phyloP scores from a whole-genome alignment of 2,329 filamentous ascomycete species.

The Paradendryphiella salina region DNA sequence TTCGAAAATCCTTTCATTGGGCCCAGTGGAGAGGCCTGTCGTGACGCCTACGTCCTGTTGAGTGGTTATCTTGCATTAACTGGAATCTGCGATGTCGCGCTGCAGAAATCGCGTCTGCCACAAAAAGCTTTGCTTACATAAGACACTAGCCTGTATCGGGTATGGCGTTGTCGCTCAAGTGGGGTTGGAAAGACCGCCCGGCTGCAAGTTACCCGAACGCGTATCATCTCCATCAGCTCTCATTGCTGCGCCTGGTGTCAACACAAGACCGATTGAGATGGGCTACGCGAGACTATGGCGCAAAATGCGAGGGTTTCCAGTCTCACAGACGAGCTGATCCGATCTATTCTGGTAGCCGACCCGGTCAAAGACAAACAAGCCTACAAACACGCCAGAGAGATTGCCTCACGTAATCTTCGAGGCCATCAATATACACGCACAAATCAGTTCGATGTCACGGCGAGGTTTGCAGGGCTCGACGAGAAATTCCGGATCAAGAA shows the following conservation, averaged over 20 bases:
- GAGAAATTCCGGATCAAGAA: conserved; percentile 84
- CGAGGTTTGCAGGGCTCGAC: conserved; percentile 59
- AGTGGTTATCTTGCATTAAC: not conserved
- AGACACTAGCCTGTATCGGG: not conserved
- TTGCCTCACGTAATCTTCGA: conserved; percentile 47
- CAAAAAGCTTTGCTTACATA: not conserved
- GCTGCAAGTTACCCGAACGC: conserved; percentile 13
- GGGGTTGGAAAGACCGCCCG: conserved; percentile 9
- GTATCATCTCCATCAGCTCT: conserved; percentile 10
- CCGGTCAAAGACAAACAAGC: conserved; percentile 38
- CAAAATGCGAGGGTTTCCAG: conserved; percentile 66
- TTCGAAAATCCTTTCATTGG: no score
- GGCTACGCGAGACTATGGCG: conserved; percentile 60
- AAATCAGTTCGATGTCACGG: conserved; percentile 55
- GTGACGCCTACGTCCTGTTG: not conserved
- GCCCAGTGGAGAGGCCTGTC: not conserved
- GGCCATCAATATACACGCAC: conserved; percentile 51
- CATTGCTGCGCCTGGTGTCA: not conserved
- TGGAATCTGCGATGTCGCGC: not conserved
- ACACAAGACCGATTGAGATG: not conserved
- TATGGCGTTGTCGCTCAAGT: conserved; percentile 10
- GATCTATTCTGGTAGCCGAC: conserved; percentile 60
- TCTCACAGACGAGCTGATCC: conserved; percentile 72
- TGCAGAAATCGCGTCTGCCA: not conserved
- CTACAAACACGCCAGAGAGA: conserved; percentile 46